These are phyloP conservation scores for Heliamphora pulchella DNA, from an alignment of 179 eudicot genomes.

Conservation along the genomic window DNA sequence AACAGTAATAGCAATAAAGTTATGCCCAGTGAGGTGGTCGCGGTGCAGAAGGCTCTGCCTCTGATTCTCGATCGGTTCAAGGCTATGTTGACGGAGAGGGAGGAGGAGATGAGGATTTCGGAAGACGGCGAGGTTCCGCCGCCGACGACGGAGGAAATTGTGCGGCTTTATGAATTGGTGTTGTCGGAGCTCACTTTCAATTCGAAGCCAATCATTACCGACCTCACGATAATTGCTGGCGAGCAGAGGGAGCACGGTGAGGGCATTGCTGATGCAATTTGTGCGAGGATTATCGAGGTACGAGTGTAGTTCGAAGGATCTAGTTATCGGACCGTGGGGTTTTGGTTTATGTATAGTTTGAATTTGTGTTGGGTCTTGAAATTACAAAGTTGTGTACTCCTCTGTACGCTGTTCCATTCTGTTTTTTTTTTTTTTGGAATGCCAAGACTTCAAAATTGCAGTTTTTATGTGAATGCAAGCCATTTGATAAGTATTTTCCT, in stretches of 20 bases:
- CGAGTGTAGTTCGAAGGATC: constrained; percentile 18
- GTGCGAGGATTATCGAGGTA: constrained; percentile 90
- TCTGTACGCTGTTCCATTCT: background rate
- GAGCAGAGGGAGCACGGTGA: constrained; percentile 59
- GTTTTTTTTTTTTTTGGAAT: background rate
- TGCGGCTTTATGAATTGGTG: constrained; percentile 51
- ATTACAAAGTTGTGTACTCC: background rate
- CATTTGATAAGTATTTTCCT: no score
- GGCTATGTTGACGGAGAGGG: constrained; percentile 46
- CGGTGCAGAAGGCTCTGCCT: constrained; percentile 28
- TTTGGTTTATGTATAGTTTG: background rate
- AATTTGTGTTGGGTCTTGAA: background rate
- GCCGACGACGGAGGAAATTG: constrained; percentile 44
- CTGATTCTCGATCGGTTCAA: constrained; percentile 70
- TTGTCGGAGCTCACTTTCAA: constrained; percentile 68
- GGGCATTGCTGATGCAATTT: constrained; percentile 75
- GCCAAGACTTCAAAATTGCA: background rate
- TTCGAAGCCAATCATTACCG: constrained; percentile 93
- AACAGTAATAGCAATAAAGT: background rate
- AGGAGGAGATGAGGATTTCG: constrained; percentile 35
- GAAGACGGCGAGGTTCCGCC: constrained; percentile 26
- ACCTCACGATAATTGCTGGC: constrained; percentile 86
- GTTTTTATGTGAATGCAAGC: no score
- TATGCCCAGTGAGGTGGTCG: constrained; percentile 23
- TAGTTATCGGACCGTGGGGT: constrained; percentile 6